Percentiles rank a stretch among this genome's conserved stretches.
These are phyloP conservation scores for Colletotrichum endophyticum DNA, from an alignment of 2,329 filamentous ascomycete genomes.

Conservation along the genomic window DNA sequence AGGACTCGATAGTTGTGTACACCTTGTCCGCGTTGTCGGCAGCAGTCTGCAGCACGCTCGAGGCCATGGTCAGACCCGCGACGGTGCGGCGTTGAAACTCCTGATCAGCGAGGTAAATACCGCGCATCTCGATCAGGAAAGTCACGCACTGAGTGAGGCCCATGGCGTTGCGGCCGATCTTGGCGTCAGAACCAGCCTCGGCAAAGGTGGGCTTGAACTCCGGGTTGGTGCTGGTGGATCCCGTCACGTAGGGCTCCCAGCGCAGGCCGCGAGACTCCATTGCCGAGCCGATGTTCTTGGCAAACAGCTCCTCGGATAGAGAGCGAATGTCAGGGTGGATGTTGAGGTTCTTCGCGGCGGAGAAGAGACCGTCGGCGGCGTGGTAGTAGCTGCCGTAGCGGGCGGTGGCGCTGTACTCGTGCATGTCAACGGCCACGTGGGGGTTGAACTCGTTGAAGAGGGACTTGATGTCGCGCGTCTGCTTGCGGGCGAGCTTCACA, in stretches of 20 bases:
- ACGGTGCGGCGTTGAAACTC: constrained; percentile 35
- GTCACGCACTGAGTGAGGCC: constrained; percentile 33
- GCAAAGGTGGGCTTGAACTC: constrained; percentile 26
- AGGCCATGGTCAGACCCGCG: constrained; percentile 30
- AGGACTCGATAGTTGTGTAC: constrained; percentile 27
- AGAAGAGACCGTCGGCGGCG: constrained; percentile 33
- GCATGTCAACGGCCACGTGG: constrained; percentile 35
- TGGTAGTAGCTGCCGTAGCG: constrained; percentile 21
- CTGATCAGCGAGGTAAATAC: constrained; percentile 33
- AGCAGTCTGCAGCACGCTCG: constrained; percentile 32
- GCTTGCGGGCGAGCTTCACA: constrained; percentile 33
- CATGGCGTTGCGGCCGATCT: constrained; percentile 33
- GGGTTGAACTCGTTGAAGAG: constrained; percentile 30
- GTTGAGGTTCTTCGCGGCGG: constrained; percentile 38
- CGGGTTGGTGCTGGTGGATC: constrained; percentile 22
- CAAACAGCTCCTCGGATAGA: constrained; percentile 33
- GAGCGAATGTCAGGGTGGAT: constrained; percentile 32
- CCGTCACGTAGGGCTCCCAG: constrained; percentile 35
- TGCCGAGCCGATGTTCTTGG: constrained; percentile 29
- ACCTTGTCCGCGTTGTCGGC: constrained; percentile 33
- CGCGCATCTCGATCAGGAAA: constrained; percentile 34
- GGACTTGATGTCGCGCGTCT: constrained; percentile 35
- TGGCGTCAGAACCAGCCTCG: constrained; percentile 26
- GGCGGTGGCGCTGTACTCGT: constrained; percentile 30
- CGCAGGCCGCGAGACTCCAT: constrained; percentile 33